Evolutionary conservation across 2,329 filamentous ascomycete species (phyloP), one percentile per base, ranked within the genome.

Genomic region (Didymella keratinophila): DNA sequence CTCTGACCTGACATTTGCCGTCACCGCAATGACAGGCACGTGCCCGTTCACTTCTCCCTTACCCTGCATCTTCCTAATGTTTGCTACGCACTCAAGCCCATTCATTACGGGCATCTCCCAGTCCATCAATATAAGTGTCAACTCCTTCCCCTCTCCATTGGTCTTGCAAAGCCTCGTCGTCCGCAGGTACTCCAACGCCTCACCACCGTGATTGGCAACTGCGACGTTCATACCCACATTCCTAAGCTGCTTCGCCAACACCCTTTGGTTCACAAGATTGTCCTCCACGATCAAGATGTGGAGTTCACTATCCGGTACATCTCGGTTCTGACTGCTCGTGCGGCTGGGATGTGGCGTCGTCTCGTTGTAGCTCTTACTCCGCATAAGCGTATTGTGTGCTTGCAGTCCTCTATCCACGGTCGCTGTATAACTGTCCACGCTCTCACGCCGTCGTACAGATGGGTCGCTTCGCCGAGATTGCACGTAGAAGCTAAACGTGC

Each of bases 191-290:
- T 74, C 70, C 1, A 79, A 65, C 0, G 76, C 76, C 63, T 79
- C 77, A 7, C 60, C 66, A 1, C 78, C 78, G 54, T 80, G 72
- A 37, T 75, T 74, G 2, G 77, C 78, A 3, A 78, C 71, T 11
- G 64, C 58, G 9, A 79, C 77, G 12, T 66, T 64, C 64, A 74
- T 76, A 8, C 76, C 75, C 2, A 72, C 54, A 11, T 74, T 75
- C 7, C 68, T 64, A 4, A 80, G 68, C 46, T 79, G 78, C 58
- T 76, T 78, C 3, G 72, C 66, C 14, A 79, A 64, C 16, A 80
- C 76, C 27, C 72, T 71, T 52, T 79, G 78, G 21, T 80, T 79
- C 34, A 79, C 70, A 6, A 78, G 62, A 41, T 80, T 79, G 48
- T 80, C 78, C 59, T 74, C 73, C 1, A 76, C 74, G 8, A 76